A percentile compares a stretch with the other conserved stretches of the same genome.
These are phyloP conservation scores for Botrytis galanthina DNA, from an alignment of 2,329 filamentous ascomycete genomes.

Conservation along the genomic window DNA sequence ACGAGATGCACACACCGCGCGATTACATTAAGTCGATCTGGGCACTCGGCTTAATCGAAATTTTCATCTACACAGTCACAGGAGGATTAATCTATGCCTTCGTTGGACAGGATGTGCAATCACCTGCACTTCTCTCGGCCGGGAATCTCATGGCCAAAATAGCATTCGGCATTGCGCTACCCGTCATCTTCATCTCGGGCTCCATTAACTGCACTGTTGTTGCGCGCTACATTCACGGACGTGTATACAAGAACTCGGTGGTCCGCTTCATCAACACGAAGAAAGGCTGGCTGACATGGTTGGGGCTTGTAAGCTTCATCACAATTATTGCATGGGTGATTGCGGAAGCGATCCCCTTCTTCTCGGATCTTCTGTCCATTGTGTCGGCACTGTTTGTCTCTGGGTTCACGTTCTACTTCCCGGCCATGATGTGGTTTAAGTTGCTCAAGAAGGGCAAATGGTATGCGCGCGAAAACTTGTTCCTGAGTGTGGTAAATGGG, in stretches of 20 bases:
- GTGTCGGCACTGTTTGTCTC: conserved; percentile 47
- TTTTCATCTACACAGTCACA: conserved; percentile 55
- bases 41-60: conserved; percentile 51
- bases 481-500: background rate
- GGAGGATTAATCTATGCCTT: conserved; percentile 60
- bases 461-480: conserved; percentile 31
- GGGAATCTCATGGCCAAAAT: conserved; percentile 52
- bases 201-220: conserved; percentile 59
- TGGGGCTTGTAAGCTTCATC: conserved; percentile 50
- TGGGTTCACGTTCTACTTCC: conserved; percentile 36
- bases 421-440: conserved; percentile 26
- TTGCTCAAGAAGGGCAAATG: conserved; percentile 33
- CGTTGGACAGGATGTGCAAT: conserved; percentile 53
- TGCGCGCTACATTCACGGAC: conserved; percentile 33
- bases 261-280: background rate
- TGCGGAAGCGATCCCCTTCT: conserved; percentile 67
- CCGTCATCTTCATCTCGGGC: conserved; percentile 61
- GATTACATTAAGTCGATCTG: conserved; percentile 42
- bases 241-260: conserved; percentile 29
- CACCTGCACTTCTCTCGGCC: conserved; percentile 58
- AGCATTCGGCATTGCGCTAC: conserved; percentile 58
- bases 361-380: conserved; percentile 59
- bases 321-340: conserved; percentile 67
- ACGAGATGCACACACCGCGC: conserved; percentile 40
- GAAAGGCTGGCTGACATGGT: background rate